Base-by-base conservation (phyloP, 768 basidiomycete genomes). In the Calocybe gangraenosa region DNA sequence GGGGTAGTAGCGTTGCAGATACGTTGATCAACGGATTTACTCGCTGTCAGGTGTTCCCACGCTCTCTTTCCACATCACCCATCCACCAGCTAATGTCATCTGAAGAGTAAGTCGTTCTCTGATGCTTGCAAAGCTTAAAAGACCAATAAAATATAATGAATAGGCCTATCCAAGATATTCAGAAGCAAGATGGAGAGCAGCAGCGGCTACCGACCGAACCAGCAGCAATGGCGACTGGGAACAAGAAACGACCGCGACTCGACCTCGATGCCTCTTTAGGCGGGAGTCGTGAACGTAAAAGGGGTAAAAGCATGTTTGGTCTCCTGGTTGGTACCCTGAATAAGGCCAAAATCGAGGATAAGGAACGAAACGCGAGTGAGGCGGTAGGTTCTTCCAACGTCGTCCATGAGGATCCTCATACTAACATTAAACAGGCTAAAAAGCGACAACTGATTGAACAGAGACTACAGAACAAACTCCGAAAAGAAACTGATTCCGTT, bases 291-390 rank as follows among this genome's bases (percentile, higher is more conserved):
- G 84, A 86, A 63, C 78, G 84, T 58, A 89, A 85, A 68, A 84
- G 87, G 58, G 88, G 88, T 62, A 88, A 87, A 78, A 81, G 78
- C 68, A 87, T 90, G 84, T 87, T 92, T 69, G 89, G 87, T 50
- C 71, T 91, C 53, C 71, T 90, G 52, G 65, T 92, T 46, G 87
- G 87, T 42, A 92, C 88, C 53, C 76, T 92, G 50, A 87, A 84
- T 69, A 87, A 87, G 72, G 89, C 89, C 52, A 90, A 89, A 70
- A 82, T 77, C 53, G 88, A 92, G 70, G 88, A 89, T 64, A 84
- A 86, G 61, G 81, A 87, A 71, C 73, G 87, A 48, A 87, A 75
- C 60, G 82, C 83, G n/a, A 89, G 87, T 64, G 88, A 92, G 56
- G 87, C 88, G 57, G 88, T 90, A 48, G 38, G 67, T 62, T 67